Evolutionary conservation across 257 asterid genomes (phyloP).

Genomic region (Solanum piurae): DNA sequence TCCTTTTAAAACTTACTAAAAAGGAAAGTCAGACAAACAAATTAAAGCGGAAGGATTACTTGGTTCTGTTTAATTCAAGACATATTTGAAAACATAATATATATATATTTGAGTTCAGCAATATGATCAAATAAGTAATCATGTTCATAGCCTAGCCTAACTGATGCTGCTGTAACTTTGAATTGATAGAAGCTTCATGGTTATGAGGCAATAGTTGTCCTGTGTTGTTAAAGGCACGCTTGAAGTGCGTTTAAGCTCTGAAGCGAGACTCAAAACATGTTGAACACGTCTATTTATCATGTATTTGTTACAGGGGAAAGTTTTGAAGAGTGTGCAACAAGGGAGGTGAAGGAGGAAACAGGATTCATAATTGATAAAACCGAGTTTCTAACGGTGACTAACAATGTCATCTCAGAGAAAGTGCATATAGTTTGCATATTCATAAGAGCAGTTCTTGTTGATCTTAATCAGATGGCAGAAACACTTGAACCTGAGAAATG

Average conservation of each 20-base stretch:
- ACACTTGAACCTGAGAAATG: conserved; percentile 67
- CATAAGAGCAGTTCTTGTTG: conserved; percentile 33
- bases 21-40: no score
- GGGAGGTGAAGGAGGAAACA: conserved; percentile 75
- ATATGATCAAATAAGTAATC: background rate
- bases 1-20: no score
- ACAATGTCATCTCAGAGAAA: conserved; percentile 20
- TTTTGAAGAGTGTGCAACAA: conserved; percentile 52
- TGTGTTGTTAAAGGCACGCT: background rate
- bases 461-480: conserved; percentile 28
- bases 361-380: conserved; percentile 32
- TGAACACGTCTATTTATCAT: no score
- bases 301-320: conserved; percentile 35
- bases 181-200: background rate
- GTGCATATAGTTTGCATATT: conserved; percentile 39
- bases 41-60: no score
- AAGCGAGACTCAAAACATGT: no score
- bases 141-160: background rate
- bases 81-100: background rate
- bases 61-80: background rate
- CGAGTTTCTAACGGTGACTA: conserved; percentile 34
- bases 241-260: no score
- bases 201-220: no score
- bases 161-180: background rate
- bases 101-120: background rate